These are phyloP conservation scores for Warburgia ugandensis DNA, from an alignment of 164 flowering plant genomes.

Conservation along the genomic window DNA sequence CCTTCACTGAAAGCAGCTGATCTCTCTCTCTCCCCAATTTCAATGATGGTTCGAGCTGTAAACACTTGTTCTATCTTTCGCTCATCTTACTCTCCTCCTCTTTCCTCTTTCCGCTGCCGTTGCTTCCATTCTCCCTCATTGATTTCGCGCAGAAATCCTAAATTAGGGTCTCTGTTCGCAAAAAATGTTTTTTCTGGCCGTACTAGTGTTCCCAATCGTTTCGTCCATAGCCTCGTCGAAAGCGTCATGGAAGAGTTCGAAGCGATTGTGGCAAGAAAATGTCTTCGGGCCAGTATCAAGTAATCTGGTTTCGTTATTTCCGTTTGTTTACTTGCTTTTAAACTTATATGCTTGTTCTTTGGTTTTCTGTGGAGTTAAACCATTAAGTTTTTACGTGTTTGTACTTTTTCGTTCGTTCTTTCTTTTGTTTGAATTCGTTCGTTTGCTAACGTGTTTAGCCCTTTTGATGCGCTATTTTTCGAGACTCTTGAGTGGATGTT, in stretches of 20 bases:
- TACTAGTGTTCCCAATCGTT: conserved; percentile 17
- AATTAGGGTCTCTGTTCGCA: conserved; percentile 13
- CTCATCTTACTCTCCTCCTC: conserved; percentile 32
- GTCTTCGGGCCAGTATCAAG: conserved; percentile 31
- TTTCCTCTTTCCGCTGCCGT: conserved; percentile 24
- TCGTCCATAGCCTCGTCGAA: conserved; percentile 40
- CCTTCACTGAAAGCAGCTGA: no score
- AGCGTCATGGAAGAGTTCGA: conserved; percentile 25
- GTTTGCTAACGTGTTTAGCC: no score
- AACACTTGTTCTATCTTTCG: conserved; percentile 40
- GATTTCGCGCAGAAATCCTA: conserved; percentile 6
- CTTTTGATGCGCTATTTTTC: no score
- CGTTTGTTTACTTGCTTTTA: neutral
- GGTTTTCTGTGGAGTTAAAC: neutral
- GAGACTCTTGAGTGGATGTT: no score
- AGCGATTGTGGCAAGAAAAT: conserved; percentile 11
- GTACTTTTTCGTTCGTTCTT: no score
- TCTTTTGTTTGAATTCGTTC: no score
- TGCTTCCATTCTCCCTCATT: conserved; percentile 13
- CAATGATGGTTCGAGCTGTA: conserved; percentile 59
- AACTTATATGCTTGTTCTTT: neutral
- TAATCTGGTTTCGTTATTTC: conserved; percentile 9
- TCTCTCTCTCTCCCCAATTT: no score
- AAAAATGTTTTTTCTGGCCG: conserved; percentile 4
- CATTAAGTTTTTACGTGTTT: no score